Base-by-base conservation (phyloP, 2,329 filamentous ascomycete genomes). In the Clarireedia hainanense region DNA sequence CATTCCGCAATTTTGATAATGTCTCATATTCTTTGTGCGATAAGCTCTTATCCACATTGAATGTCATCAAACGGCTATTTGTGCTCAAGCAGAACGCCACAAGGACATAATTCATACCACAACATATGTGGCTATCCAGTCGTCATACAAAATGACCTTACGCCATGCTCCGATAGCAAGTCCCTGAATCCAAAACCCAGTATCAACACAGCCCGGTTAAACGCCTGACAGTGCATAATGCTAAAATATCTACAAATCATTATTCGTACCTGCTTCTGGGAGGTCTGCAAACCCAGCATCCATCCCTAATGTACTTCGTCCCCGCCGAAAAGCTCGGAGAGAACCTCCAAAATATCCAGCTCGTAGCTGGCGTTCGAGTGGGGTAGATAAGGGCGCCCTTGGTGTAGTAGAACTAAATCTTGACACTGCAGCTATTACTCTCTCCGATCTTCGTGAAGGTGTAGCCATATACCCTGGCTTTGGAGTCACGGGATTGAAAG, bases 331-430 rank as follows among this genome's bases (percentile, higher is more conserved):
- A 42, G 61, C 59, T 23, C 58, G 57, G 2, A 61, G 27, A 39
- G 53, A 27, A 20, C 62, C 58, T n/a, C 64, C 63, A 27, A 63
- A 64, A 57, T 63, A 68, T 39, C 65, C 62, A 45, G 63, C 64
- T 42, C 68, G 65, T 3, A 71, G 62, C 37, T 71, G 68, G 26
- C 67, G 64, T 56, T 74, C 71, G n/a, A 75, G 67, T n/a, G 75
- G 71, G 1, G 72, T 72, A 6, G 74, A 72, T 6, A 76, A 64
- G 14, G 74, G 73, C 15, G 68, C 73, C 53, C 69, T 68, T 3
- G 74, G 74, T 4, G 74, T 76, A 3, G 74, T 76, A 7, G 75
- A 59, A 71, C 71, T 68, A 47, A 71, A 63, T 30, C 69, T 71
- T 6, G 69, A 68, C 5, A 72, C 68, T 30, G 72, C 67, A 6